These are phyloP conservation scores for Leccinum longicurvipes DNA, from an alignment of 768 basidiomycete genomes.

Conservation along the genomic window DNA sequence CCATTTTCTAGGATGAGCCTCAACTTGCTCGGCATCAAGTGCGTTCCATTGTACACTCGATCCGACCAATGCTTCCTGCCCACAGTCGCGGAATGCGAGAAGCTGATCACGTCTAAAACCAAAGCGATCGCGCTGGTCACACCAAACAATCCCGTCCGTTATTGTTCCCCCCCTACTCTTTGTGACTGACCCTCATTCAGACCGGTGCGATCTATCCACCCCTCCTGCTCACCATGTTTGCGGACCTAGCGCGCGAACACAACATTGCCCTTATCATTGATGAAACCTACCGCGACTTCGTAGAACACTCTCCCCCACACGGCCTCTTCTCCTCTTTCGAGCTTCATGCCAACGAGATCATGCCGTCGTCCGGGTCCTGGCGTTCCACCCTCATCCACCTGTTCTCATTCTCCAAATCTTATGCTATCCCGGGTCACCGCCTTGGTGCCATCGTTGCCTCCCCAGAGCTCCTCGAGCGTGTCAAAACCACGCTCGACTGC, in stretches of 20 bases:
- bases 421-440: slow-evolving; percentile 79
- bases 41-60: slow-evolving; percentile 51
- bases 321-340: slow-evolving; percentile 41
- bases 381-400: slow-evolving; percentile 60
- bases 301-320: slow-evolving; percentile 53
- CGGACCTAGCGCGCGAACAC: slow-evolving; percentile 49
- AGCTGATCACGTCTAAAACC: slow-evolving; percentile 54
- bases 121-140: slow-evolving; percentile 72
- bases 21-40: slow-evolving; percentile 56
- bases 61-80: slow-evolving; percentile 59
- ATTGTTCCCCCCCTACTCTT: too few species aligned
- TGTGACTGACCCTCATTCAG: slow-evolving; percentile 24
- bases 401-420: slow-evolving; percentile 80
- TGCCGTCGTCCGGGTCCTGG: slow-evolving; percentile 43
- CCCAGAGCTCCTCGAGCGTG: slow-evolving; percentile 43
- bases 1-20: slow-evolving; percentile 56
- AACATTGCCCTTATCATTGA: slow-evolving; percentile 73
- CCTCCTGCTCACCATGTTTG: slow-evolving; percentile 54
- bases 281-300: slow-evolving; percentile 86
- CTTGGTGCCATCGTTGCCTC: slow-evolving; percentile 70
- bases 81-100: slow-evolving; percentile 45
- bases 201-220: slow-evolving; percentile 71
- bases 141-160: slow-evolving; percentile 69
- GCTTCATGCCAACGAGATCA: neutral
- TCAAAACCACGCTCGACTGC: slow-evolving; percentile 68